These are phyloP conservation scores for Trametes sp. DNA, from an alignment of 1,284 basidiomycete species.

Conservation along the genomic window DNA sequence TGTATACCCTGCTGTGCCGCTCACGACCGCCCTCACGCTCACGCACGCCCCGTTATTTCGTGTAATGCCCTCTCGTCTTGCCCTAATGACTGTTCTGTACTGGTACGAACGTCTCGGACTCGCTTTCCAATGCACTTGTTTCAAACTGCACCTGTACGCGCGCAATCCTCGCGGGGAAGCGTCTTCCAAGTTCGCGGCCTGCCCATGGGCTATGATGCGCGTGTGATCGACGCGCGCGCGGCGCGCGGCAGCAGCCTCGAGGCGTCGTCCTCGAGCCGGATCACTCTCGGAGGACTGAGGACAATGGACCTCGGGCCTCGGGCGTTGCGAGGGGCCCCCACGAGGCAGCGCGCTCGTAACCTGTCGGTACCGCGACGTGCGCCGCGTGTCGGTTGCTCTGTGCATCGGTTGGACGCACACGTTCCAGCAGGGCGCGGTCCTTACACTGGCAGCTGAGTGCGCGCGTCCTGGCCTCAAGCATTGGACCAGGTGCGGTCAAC, in stretches of 20 bases:
- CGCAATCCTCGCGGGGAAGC: too few relatives aligned
- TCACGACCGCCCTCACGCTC: constrained; percentile 28
- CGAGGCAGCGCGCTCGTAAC: background rate
- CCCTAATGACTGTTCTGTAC: constrained; percentile 8
- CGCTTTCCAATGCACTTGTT: constrained; percentile 6
- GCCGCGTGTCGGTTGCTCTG: too few relatives aligned
- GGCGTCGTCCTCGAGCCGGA: constrained; percentile 2
- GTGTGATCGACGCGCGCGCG: background rate
- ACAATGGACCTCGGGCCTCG: background rate
- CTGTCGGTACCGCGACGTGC: too few relatives aligned
- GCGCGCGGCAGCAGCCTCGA: background rate
- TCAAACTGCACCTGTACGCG: too few relatives aligned
- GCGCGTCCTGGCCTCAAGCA: too few relatives aligned
- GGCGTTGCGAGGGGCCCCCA: background rate
- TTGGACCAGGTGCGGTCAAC: too few relatives aligned
- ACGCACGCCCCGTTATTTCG: constrained; percentile 4
- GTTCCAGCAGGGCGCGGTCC: too few relatives aligned
- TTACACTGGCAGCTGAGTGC: too few relatives aligned
- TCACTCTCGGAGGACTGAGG: background rate
- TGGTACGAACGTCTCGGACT: constrained; percentile 14
- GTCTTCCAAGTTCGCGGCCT: too few relatives aligned
- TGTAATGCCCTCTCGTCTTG: constrained; percentile 1
- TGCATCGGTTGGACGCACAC: too few relatives aligned
- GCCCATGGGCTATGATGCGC: too few relatives aligned
- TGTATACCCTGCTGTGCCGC: background rate